Evolutionary conservation across 306 rosid species (phyloP).

Genomic region (Cucurbita ficifolia): DNA sequence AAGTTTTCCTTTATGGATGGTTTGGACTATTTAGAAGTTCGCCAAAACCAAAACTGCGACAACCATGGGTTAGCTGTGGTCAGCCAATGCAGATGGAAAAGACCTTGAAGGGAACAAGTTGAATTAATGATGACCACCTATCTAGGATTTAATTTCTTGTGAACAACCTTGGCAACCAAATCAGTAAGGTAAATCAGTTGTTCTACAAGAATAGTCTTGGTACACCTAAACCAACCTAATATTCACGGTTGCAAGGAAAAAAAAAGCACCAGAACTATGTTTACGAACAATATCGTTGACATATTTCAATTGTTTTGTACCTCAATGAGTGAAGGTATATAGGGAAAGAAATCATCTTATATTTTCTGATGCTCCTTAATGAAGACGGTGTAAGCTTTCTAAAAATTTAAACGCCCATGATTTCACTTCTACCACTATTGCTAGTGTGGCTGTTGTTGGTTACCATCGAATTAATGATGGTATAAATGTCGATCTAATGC

Average conservation of each 20-base stretch:
- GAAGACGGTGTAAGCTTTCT: not conserved
- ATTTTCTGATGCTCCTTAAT: not conserved
- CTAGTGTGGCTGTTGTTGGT: not conserved
- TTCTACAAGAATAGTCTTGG: not conserved
- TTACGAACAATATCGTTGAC: not conserved
- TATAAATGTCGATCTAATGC: not conserved
- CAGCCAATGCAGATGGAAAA: not conserved
- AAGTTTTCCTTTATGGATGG: too few relatives aligned
- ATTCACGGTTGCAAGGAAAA: not conserved
- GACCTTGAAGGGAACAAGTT: not conserved
- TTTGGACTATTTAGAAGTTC: not conserved
- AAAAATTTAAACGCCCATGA: not conserved
- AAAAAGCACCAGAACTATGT: not conserved
- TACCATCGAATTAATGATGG: not conserved
- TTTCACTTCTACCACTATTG: not conserved
- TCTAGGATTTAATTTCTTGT: not conserved
- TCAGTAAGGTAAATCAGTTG: too few relatives aligned
- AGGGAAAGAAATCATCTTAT: not conserved
- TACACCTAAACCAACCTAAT: not conserved
- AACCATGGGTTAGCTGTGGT: not conserved
- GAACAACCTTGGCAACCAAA: not conserved
- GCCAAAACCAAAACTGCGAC: not conserved
- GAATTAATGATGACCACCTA: not conserved
- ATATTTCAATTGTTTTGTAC: not conserved
- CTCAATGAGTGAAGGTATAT: not conserved